Evolutionary conservation across 2,329 filamentous ascomycete species (phyloP).

Genomic region (Paecilomyces dactylethromorphus): DNA sequence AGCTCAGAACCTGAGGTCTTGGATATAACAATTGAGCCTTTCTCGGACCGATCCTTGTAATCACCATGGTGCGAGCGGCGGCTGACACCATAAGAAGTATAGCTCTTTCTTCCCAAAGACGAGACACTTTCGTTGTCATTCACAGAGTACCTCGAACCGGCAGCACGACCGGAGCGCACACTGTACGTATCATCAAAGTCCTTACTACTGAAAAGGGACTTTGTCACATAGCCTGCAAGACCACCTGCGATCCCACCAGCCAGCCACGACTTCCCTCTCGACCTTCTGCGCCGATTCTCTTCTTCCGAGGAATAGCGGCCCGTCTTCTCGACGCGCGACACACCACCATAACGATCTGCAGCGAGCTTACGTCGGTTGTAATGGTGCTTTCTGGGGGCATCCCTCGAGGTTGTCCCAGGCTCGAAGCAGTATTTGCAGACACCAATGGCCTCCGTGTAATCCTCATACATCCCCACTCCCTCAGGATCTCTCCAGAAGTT

Average conservation of each 20-base stretch:
- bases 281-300: slow-evolving; percentile 40
- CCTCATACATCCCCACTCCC: slow-evolving; percentile 59
- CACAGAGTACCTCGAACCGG: slow-evolving; percentile 18
- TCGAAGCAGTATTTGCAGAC: slow-evolving; percentile 62
- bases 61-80: slow-evolving; percentile 20
- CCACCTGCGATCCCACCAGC: slow-evolving; percentile 50
- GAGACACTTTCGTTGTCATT: slow-evolving; percentile 22
- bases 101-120: slow-evolving; percentile 28
- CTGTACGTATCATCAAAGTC: slow-evolving; percentile 58
- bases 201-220: slow-evolving; percentile 47
- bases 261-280: slow-evolving; percentile 43
- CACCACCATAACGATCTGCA: slow-evolving; percentile 37
- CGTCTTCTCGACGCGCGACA: slow-evolving; percentile 51
- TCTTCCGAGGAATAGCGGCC: slow-evolving; percentile 52
- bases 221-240: slow-evolving; percentile 50
- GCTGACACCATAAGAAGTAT: slow-evolving; percentile 38
- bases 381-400: slow-evolving; percentile 57
- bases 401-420: slow-evolving; percentile 47
- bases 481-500: slow-evolving; percentile 59
- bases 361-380: slow-evolving; percentile 43
- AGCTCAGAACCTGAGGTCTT: slow-evolving; percentile 10
- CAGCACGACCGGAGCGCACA: slow-evolving; percentile 46
- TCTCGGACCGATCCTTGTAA: slow-evolving; percentile 14
- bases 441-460: slow-evolving; percentile 61
- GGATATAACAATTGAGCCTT: slow-evolving; percentile 5